phyloP scores from a whole-genome alignment of 2,329 filamentous ascomycete genomes.

The Colletotrichum abscissum region DNA sequence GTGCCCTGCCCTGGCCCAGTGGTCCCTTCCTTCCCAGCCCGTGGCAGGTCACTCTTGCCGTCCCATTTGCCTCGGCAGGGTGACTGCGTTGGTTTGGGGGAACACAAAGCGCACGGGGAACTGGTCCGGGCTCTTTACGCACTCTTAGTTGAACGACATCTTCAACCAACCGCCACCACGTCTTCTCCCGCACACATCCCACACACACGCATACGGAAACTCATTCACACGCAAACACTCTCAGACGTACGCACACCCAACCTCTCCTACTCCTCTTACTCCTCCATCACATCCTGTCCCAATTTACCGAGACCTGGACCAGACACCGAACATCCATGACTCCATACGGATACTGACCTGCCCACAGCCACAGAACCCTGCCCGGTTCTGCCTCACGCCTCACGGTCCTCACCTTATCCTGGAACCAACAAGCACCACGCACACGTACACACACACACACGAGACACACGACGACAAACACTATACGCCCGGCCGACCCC shows the following conservation, averaged over 20 bases:
- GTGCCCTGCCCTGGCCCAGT: neutral
- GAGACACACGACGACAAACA: neutral
- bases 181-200: neutral
- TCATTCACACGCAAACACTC: neutral
- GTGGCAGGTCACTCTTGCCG: conserved; percentile 12
- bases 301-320: neutral
- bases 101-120: conserved; percentile 24
- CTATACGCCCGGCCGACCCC: conserved; percentile 12
- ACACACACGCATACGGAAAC: too few relatives aligned
- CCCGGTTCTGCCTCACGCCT: neutral
- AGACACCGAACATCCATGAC: neutral
- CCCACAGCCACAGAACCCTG: neutral
- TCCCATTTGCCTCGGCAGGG: conserved; percentile 14
- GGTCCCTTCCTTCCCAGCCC: neutral
- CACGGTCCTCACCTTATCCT: neutral
- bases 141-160: conserved; percentile 35
- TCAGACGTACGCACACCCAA: neutral
- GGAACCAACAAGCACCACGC: conserved; percentile 2
- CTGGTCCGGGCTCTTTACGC: conserved; percentile 23
- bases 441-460: neutral
- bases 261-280: conserved; percentile 1
- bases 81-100: conserved; percentile 13
- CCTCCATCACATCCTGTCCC: conserved; percentile 10
- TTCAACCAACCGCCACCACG: conserved; percentile 26
- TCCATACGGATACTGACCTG: neutral